These are phyloP conservation scores for Madurella mycetomatis DNA, from an alignment of 2,329 filamentous ascomycete genomes.

Conservation along the genomic window DNA sequence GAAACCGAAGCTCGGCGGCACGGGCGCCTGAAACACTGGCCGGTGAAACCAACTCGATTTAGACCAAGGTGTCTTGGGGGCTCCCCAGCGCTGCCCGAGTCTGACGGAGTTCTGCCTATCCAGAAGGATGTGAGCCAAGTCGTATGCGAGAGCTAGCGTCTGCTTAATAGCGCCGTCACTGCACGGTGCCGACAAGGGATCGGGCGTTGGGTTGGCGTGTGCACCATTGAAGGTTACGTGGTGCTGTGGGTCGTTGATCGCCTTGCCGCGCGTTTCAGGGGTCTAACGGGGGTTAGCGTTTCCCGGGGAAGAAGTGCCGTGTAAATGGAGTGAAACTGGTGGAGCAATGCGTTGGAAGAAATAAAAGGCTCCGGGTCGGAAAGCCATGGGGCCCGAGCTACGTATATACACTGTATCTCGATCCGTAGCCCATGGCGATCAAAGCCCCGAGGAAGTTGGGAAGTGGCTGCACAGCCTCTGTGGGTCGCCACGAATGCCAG, in stretches of 20 bases:
- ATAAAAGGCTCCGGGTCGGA: too few relatives aligned
- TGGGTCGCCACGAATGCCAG: too few relatives aligned
- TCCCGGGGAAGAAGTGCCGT: background rate
- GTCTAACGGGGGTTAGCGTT: background rate
- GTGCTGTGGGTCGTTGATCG: constrained; percentile 6
- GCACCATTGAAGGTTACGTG: constrained; percentile 6
- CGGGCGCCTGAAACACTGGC: background rate
- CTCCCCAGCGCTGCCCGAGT: background rate
- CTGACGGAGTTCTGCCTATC: background rate
- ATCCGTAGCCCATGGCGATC: too few relatives aligned
- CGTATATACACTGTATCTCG: too few relatives aligned
- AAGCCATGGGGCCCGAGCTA: too few relatives aligned
- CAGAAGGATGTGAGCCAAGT: background rate
- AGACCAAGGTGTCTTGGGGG: background rate
- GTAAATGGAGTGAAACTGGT: background rate
- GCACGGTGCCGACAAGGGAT: background rate
- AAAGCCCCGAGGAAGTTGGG: too few relatives aligned
- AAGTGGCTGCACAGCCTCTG: too few relatives aligned
- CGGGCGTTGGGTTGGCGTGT: background rate
- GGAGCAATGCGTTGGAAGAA: too few relatives aligned
- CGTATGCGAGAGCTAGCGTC: background rate
- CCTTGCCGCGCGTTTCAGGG: background rate
- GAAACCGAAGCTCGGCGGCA: background rate
- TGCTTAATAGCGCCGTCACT: background rate
- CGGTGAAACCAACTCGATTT: background rate